Conservation (phyloP, 2,329 filamentous ascomycete genomes). For the Pseudogymnoascus sp. region DNA sequence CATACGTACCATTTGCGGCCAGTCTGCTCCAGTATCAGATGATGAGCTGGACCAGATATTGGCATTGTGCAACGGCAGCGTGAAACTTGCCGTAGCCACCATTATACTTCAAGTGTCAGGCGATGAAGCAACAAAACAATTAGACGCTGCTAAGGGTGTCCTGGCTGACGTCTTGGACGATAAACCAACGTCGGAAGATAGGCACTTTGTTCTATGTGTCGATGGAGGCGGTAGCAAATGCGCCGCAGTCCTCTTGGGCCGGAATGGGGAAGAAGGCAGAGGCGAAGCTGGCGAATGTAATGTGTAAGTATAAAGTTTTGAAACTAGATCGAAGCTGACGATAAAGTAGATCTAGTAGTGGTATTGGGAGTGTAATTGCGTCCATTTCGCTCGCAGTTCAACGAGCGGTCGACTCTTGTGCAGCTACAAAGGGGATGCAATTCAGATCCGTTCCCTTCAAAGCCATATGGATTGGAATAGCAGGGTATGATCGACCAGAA, state of each 20-base stretch:
- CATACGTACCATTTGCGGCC: slow-evolving; percentile 23
- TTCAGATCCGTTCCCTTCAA: slow-evolving; percentile 18
- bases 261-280: slow-evolving; percentile 21
- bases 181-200: neutral
- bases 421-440: slow-evolving; percentile 11
- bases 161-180: neutral
- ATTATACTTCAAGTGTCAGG: slow-evolving; percentile 11
- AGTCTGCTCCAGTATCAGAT: slow-evolving; percentile 20
- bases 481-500: slow-evolving; percentile 33
- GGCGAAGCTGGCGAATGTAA: slow-evolving; percentile 34
- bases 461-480: slow-evolving; percentile 34
- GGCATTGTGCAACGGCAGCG: slow-evolving; percentile 24
- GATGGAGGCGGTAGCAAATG: slow-evolving; percentile 38
- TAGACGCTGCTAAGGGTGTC: neutral
- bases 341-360: slow-evolving; percentile 21
- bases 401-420: slow-evolving; percentile 20
- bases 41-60: slow-evolving; percentile 26
- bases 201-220: slow-evolving; percentile 30
- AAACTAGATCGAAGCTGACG: slow-evolving; percentile 11
- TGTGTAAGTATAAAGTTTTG: slow-evolving; percentile 23
- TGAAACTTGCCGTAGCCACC: slow-evolving; percentile 23
- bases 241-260: slow-evolving; percentile 30
- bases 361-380: slow-evolving; percentile 24
- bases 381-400: slow-evolving; percentile 25
- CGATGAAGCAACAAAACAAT: slow-evolving; percentile 19